Conservation (phyloP, 148 eudicot species). For the Suaeda aralocaspica region DNA sequence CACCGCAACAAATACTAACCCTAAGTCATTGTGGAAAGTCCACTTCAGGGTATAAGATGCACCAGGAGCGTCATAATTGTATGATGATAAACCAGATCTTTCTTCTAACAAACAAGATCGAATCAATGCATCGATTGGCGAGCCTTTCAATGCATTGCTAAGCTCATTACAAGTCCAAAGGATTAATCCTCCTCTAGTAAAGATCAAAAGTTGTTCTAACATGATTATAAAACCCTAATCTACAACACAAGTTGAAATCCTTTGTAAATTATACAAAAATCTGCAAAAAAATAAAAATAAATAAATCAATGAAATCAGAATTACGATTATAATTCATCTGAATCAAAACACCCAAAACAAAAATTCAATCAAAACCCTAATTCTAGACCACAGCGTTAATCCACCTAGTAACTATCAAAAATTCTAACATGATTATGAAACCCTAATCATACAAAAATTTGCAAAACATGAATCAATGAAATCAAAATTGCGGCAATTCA, state of each 20-base stretch:
- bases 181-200: constrained; percentile 95
- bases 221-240: constrained; percentile 29
- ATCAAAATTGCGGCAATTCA: too few relatives aligned
- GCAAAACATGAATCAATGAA: too few relatives aligned
- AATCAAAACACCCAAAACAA: not conserved
- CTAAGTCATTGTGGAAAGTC: constrained; percentile 93
- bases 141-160: constrained; percentile 82
- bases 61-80: constrained; percentile 74
- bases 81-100: constrained; percentile 80
- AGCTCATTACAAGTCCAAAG: constrained; percentile 97
- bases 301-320: not conserved
- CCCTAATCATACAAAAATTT: too few relatives aligned
- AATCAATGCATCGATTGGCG: constrained; percentile 89
- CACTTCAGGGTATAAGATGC: constrained; percentile 86
- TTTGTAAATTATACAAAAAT: constrained; percentile 10
- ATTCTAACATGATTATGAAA: too few relatives aligned
- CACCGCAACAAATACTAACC: constrained; percentile 96
- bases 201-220: constrained; percentile 92
- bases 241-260: constrained; percentile 8
- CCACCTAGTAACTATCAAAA: too few relatives aligned
- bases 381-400: too few relatives aligned
- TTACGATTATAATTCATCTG: not conserved
- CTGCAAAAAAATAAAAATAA: too few relatives aligned
- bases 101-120: constrained; percentile 94
- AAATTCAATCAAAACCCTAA: too few relatives aligned